These are phyloP conservation scores for Melaleuca quinquenervia DNA, from an alignment of 345 rosid genomes.

Conservation along the genomic window DNA sequence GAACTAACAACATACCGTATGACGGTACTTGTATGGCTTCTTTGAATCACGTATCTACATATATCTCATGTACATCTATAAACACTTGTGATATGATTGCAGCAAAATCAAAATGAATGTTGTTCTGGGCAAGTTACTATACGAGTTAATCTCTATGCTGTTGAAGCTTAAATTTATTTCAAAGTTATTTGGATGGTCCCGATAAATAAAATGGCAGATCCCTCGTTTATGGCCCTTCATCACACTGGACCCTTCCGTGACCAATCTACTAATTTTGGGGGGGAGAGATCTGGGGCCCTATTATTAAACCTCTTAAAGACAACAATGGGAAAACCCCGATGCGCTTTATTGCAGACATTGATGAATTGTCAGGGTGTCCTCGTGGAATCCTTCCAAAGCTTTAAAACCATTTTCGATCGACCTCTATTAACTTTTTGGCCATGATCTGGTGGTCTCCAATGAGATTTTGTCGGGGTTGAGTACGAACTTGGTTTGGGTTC, in stretches of 20 bases:
- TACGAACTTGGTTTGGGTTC: background rate
- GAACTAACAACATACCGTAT: background rate
- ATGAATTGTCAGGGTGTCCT: background rate
- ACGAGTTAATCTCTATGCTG: background rate
- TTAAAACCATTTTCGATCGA: background rate
- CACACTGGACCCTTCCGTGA: background rate
- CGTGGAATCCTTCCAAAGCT: background rate
- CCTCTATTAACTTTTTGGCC: background rate
- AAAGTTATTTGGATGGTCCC: background rate
- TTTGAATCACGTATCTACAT: too few species aligned
- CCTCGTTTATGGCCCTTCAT: background rate
- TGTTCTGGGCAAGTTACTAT: background rate
- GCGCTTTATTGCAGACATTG: background rate
- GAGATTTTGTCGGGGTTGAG: background rate
- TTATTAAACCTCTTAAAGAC: background rate
- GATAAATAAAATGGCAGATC: background rate
- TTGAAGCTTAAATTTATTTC: background rate
- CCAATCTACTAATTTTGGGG: background rate
- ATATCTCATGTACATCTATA: too few species aligned
- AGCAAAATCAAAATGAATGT: background rate
- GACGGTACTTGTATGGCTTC: too few species aligned
- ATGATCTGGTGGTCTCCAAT: rapidly evolving
- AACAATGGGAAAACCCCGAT: background rate
- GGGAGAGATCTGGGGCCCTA: background rate
- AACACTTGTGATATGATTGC: background rate